These are phyloP conservation scores for Trametes cinnabarina DNA, from an alignment of 768 basidiomycete species.

Conservation along the genomic window DNA sequence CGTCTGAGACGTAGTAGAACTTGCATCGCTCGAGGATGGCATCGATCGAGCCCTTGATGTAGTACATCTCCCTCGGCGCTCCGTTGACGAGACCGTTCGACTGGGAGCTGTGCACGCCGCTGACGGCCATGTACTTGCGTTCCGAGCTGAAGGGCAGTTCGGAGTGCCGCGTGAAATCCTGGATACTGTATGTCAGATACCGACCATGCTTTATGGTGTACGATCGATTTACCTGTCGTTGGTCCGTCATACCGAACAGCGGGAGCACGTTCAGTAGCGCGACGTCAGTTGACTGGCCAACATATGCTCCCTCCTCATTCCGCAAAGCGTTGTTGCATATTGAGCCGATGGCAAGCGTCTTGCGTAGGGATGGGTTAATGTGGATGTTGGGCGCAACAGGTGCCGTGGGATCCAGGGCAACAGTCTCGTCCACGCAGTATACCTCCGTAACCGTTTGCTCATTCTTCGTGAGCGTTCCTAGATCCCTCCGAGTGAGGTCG, in stretches of 20 bases:
- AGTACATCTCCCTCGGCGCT: slow-evolving; percentile 69
- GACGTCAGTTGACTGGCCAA: slow-evolving; percentile 93
- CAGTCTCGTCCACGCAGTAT: slow-evolving; percentile 81
- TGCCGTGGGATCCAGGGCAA: slow-evolving; percentile 59
- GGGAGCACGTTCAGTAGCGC: slow-evolving; percentile 81
- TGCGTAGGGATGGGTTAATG: slow-evolving; percentile 65
- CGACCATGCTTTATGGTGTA: neutral
- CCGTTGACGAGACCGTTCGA: slow-evolving; percentile 25
- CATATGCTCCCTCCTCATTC: slow-evolving; percentile 68
- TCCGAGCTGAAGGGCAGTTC: slow-evolving; percentile 94
- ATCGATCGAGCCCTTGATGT: slow-evolving; percentile 92
- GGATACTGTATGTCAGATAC: neutral
- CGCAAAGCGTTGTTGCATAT: slow-evolving; percentile 84
- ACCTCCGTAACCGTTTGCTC: slow-evolving; percentile 92
- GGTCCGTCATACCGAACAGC: slow-evolving; percentile 65
- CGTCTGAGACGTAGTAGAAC: slow-evolving; percentile 86
- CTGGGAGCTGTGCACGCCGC: slow-evolving; percentile 58
- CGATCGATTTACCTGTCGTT: slow-evolving; percentile 56
- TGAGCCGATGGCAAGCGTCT: slow-evolving; percentile 78
- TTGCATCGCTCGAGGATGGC: slow-evolving; percentile 82
- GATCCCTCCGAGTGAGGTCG: neutral
- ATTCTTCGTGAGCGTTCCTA: slow-evolving; percentile 90
- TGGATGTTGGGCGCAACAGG: slow-evolving; percentile 34
- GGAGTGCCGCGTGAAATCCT: slow-evolving; percentile 68
- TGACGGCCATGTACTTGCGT: slow-evolving; percentile 89